These are phyloP conservation scores for Stylosanthes scabra DNA, from an alignment of 331 rosid species.

Conservation along the genomic window DNA sequence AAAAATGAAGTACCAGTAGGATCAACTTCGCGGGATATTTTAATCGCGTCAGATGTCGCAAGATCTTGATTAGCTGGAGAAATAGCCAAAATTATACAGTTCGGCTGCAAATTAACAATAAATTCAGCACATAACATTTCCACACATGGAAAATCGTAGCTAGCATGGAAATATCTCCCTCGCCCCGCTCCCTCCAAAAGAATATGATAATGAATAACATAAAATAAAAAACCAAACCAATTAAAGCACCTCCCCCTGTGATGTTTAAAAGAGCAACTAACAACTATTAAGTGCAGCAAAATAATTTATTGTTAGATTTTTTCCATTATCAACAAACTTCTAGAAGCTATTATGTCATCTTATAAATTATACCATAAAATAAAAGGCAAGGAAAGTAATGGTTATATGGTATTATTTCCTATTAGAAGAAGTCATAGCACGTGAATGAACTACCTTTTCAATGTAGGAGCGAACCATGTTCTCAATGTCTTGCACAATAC, in stretches of 20 bases:
- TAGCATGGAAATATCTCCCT: neutral
- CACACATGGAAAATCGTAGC: neutral
- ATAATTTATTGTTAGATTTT: constrained; percentile 1
- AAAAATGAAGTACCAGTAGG: constrained; percentile 69
- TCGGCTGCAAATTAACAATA: constrained; percentile 70
- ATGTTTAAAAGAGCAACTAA: constrained; percentile 4
- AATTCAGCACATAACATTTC: constrained; percentile 27
- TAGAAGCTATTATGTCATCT: neutral
- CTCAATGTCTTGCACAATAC: constrained; percentile 89
- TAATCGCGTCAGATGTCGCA: constrained; percentile 96
- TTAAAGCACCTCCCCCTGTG: neutral
- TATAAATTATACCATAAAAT: constrained; percentile 16
- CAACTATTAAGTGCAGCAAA: neutral
- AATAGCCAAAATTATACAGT: constrained; percentile 90
- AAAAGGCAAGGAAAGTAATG: neutral
- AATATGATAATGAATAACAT: no score
- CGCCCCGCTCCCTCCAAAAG: neutral
- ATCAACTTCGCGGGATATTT: constrained; percentile 95
- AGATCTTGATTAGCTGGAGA: constrained; percentile 99
- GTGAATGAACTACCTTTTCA: constrained; percentile 73
- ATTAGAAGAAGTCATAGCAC: constrained; percentile 22
- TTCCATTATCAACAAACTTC: constrained; percentile 5
- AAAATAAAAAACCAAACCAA: neutral
- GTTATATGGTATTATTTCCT: constrained; percentile 15
- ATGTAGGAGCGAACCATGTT: constrained; percentile 94